These are phyloP conservation scores for Suillus weaverae DNA, from an alignment of 768 basidiomycete genomes.

Conservation along the genomic window DNA sequence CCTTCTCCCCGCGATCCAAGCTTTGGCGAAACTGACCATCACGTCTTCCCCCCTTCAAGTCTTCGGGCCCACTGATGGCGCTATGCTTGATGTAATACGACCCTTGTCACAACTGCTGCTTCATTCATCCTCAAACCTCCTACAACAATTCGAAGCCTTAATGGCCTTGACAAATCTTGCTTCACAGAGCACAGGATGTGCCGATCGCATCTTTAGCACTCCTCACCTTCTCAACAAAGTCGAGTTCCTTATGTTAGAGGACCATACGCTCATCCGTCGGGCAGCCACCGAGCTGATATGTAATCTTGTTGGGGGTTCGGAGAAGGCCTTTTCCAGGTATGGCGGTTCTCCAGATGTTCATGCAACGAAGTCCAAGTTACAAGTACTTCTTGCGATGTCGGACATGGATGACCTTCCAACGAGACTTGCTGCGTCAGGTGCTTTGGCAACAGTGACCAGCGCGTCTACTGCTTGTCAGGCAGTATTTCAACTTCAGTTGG, in stretches of 20 bases:
- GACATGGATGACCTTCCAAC: slow-evolving; percentile 87
- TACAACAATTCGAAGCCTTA: slow-evolving; percentile 89
- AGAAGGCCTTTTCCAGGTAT: slow-evolving; percentile 74
- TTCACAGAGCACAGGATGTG: slow-evolving; percentile 66
- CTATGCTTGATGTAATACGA: slow-evolving; percentile 78
- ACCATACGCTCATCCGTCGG: slow-evolving; percentile 77
- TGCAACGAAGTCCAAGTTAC: slow-evolving; percentile 59
- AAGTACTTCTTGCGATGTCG: slow-evolving; percentile 80
- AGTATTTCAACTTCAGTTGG: slow-evolving; percentile 64
- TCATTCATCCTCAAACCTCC: slow-evolving; percentile 62
- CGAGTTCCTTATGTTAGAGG: slow-evolving; percentile 78
- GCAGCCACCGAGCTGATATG: slow-evolving; percentile 91
- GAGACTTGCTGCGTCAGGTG: slow-evolving; percentile 86
- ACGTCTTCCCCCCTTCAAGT: slow-evolving; percentile 89
- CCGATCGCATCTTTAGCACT: slow-evolving; percentile 63
- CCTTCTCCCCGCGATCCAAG: slow-evolving; percentile 73
- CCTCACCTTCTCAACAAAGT: slow-evolving; percentile 63
- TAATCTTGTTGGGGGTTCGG: slow-evolving; percentile 82
- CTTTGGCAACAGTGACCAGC: slow-evolving; percentile 77
- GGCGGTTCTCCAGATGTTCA: slow-evolving; percentile 44
- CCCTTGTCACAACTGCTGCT: slow-evolving; percentile 76
- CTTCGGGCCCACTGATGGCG: slow-evolving; percentile 81
- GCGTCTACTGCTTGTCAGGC: slow-evolving; percentile 58
- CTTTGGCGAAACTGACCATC: slow-evolving; percentile 89
- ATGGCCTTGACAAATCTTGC: slow-evolving; percentile 98